Base-by-base conservation (phyloP, 2,329 filamentous ascomycete species). In the Diaporthe citrichinensis region DNA sequence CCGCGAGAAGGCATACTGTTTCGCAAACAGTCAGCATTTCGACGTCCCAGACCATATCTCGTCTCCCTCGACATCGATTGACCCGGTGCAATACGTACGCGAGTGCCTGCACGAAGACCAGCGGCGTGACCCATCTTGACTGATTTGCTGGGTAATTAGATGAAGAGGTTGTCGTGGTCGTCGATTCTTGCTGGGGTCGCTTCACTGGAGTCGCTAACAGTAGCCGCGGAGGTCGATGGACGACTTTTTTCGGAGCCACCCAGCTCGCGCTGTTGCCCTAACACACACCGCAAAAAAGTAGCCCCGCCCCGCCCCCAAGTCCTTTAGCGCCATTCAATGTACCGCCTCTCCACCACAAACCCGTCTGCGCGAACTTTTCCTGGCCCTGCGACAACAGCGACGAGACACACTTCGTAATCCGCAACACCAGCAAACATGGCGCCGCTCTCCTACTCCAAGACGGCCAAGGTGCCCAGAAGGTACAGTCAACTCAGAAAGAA, bases 361-460 rank as follows among this genome's bases (percentile, higher is more conserved):
- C 36, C 2, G 3, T 1, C 3, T 36, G 36, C 36, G 36, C 36
- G 36, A 36, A 39, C 36, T 39, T 39, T 39, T 36, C 8, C 36
- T n/a, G n/a, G n/a, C n/a, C n/a, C n/a, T n/a, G n/a, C 36, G 36
- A 39, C 36, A 39, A 2, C 36, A 12, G 36, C 36, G 36, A 10
- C 4, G n/a, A n/a, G 36, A 39, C 9, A 39, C 36, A 39, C 36
- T 2, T 10, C 36, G 36, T 39, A 39, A 39, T 12, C 36, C 36
- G 36, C 36, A 39, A 39, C 10, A 39, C 9, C 36, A 81, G 80
- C 82, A 79, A 82, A 53, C 79, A 86, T 86, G 86, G 83, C 84
- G 83, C 85, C 86, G 82, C 89, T 93, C 87, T 94, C 93, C 84
- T 98, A 98, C 91, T 97, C 94, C 87, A 99, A 99, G 95, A 99